Base-by-base conservation (phyloP, 2,329 filamentous ascomycete species). In the Apiospora phragmitis region DNA sequence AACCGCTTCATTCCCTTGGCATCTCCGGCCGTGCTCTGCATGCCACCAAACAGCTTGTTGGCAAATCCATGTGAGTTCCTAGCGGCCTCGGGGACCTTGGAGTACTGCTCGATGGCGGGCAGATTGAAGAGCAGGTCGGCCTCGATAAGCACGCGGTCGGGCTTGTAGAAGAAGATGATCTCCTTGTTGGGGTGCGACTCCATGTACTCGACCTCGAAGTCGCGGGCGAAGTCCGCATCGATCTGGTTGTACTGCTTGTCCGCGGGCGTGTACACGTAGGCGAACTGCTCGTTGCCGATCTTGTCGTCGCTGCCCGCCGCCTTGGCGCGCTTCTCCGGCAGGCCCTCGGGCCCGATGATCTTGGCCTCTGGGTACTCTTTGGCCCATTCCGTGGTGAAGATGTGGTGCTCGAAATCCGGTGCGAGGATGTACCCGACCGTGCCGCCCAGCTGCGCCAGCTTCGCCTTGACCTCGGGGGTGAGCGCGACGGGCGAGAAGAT, bases 61-160 rank as follows among this genome's bases (percentile, higher is more conserved):
- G 84, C 62, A 16, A 86, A 70, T 41, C 83, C 82, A 26, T 76
- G 80, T 71, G 47, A 73, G 14, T 76, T 76, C 71, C 76, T 77
- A n/a, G 85, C 82, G 0, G 80, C 85, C 4, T 89, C 83, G 42
- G 85, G 83, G 3, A 88, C 85, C 11, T 84, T 86, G 0, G 89
- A 88, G 82, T 94, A 98, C 83, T 98, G 96, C 83, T 99, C 96
- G 0, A 84, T 89, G 0, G 94, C 90, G 0, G 96, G 96, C 43
- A 97, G 83, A 80, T 98, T 98, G 87, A 98, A 98, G 74, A 98
- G 79, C 55, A 98, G 82, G 81, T 99, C 96, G 7, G 94, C 96
- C 83, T 97, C 85, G 78, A 99, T 95, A 62, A 99, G 83, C 0
- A 94, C 92, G 70, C 86, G 85, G 16, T 93, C 91, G 0, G 93